These are phyloP conservation scores for Sordariomycetes sp. DNA, from an alignment of 2,329 filamentous ascomycete genomes.

Conservation along the genomic window DNA sequence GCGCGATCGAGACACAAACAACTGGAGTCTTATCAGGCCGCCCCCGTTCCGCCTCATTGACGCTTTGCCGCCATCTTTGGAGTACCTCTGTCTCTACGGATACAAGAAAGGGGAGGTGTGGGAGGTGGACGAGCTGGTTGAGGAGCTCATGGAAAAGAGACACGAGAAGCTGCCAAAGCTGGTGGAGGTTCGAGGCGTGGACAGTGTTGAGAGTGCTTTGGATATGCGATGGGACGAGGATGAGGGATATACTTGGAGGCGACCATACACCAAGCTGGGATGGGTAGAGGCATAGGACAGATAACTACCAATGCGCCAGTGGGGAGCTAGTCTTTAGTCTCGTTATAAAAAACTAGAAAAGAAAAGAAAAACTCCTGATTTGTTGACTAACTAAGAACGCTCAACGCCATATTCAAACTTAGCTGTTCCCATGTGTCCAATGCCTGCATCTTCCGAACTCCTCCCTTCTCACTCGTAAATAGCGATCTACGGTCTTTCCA, in stretches of 20 bases:
- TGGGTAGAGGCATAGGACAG: not conserved
- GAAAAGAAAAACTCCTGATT: too few relatives aligned
- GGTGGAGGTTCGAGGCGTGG: not conserved
- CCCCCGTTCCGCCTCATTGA: conserved; percentile 7
- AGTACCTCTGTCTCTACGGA: conserved; percentile 8
- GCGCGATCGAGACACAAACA: not conserved
- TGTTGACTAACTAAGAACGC: too few relatives aligned
- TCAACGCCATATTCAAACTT: too few relatives aligned
- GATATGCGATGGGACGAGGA: not conserved
- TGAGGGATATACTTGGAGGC: not conserved
- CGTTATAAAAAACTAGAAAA: too few relatives aligned
- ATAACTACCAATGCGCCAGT: not conserved
- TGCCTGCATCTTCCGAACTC: too few relatives aligned
- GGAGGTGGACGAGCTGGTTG: conserved; percentile 2
- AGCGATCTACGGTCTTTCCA: too few relatives aligned
- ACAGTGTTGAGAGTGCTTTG: not conserved
- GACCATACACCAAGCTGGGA: not conserved
- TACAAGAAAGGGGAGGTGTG: conserved; percentile 6
- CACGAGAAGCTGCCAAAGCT: conserved; percentile 6
- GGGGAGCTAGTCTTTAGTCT: too few relatives aligned
- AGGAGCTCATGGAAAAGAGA: conserved; percentile 6
- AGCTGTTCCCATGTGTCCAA: too few relatives aligned
- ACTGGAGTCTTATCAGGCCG: not conserved
- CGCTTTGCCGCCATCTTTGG: conserved; percentile 6
- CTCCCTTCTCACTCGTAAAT: too few relatives aligned